These are phyloP conservation scores for Ceriops zippeliana DNA, from an alignment of 345 rosid species.

Conservation along the genomic window DNA sequence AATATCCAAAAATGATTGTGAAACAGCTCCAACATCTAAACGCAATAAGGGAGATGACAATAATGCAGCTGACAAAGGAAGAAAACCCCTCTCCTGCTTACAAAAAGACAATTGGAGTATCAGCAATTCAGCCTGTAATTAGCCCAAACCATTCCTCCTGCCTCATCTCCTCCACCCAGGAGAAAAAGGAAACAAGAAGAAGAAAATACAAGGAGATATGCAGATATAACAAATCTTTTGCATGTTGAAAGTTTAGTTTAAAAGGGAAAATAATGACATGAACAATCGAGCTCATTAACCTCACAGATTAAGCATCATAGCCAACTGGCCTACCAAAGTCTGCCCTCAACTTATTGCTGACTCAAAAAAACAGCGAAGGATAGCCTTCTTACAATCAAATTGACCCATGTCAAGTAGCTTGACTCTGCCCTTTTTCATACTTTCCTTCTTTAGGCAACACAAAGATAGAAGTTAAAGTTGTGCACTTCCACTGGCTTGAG, in stretches of 20 bases:
- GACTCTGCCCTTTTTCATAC: neutral
- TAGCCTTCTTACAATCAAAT: neutral
- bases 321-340: no score
- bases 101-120: slow-evolving; percentile 31
- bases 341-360: no score
- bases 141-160: neutral
- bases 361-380: neutral
- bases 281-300: no score
- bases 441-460: neutral
- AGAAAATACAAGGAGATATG: neutral
- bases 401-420: neutral
- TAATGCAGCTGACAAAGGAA: slow-evolving; percentile 90
- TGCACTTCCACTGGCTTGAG: neutral
- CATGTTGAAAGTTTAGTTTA: neutral
- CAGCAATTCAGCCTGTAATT: neutral
- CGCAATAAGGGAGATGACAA: slow-evolving; percentile 62
- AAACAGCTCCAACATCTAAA: slow-evolving; percentile 51
- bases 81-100: slow-evolving; percentile 93
- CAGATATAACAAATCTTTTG: neutral
- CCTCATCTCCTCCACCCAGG: neutral
- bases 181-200: neutral
- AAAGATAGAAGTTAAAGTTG: neutral
- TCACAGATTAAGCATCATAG: neutral
- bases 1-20: slow-evolving; percentile 53
- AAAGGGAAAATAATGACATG: neutral